These are phyloP conservation scores for Conringia planisiliqua DNA, from an alignment of 345 rosid genomes.

Conservation along the genomic window DNA sequence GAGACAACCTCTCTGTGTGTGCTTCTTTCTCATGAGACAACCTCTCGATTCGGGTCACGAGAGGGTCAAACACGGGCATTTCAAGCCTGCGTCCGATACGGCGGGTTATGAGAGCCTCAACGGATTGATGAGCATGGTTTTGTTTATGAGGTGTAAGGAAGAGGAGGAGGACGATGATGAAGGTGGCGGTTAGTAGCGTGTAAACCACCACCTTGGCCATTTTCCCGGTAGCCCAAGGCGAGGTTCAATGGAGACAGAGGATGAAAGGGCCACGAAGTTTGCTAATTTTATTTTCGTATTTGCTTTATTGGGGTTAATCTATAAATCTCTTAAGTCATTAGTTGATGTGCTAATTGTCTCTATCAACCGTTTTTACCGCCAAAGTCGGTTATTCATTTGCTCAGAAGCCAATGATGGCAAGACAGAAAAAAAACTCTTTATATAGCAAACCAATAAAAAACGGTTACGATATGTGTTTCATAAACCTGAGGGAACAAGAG, in stretches of 20 bases:
- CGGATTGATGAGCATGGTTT: background rate
- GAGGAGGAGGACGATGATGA: constrained; percentile 34
- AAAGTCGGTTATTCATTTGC: constrained; percentile 42
- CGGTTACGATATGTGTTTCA: constrained; percentile 8
- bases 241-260: constrained; percentile 14
- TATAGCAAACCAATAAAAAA: constrained; percentile 26
- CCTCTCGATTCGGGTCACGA: constrained; percentile 44
- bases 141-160: constrained; percentile 25
- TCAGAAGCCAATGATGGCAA: constrained; percentile 1
- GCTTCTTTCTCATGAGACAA: constrained; percentile 26
- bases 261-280: constrained; percentile 11
- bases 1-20: constrained; percentile 32
- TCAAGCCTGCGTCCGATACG: constrained; percentile 47
- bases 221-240: constrained; percentile 30
- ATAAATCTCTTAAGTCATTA: background rate
- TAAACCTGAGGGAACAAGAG: constrained; percentile 13
- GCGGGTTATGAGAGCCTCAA: constrained; percentile 33
- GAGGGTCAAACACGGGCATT: constrained; percentile 52
- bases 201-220: constrained; percentile 74
- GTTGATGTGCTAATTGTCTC: background rate
- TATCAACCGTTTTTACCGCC: constrained; percentile 29
- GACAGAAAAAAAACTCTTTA: too few species aligned
- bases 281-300: constrained; percentile 5
- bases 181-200: constrained; percentile 37
- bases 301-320: constrained; percentile 1